These are phyloP conservation scores for Aureobasidium lini DNA, from an alignment of 2,329 filamentous ascomycete species.

Conservation along the genomic window DNA sequence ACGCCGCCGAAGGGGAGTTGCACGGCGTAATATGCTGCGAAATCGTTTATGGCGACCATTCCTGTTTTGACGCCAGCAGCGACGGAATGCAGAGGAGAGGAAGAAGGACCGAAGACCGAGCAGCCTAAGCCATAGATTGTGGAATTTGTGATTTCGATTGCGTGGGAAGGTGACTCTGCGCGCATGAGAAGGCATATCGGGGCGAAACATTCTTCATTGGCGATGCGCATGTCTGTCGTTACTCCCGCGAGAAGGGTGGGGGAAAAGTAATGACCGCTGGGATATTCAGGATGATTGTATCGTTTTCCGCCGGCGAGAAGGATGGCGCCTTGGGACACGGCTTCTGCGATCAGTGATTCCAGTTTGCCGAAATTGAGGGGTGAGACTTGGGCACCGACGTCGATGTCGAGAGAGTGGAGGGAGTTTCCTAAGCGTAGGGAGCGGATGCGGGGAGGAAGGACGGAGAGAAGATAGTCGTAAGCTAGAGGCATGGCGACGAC, in stretches of 20 bases:
- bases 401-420: conserved; percentile 50
- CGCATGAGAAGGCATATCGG: conserved; percentile 83
- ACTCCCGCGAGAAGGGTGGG: conserved; percentile 91
- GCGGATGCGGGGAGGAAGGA: conserved; percentile 66
- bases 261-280: conserved; percentile 80
- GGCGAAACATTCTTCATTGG: conserved; percentile 85
- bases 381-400: conserved; percentile 88
- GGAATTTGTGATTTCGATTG: conserved; percentile 74
- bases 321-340: conserved; percentile 68
- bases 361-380: conserved; percentile 65
- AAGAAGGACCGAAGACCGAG: conserved; percentile 67
- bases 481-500: conserved; percentile 72
- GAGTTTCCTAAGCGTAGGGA: conserved; percentile 68
- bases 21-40: conserved; percentile 86
- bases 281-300: conserved; percentile 62
- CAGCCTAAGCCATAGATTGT: conserved; percentile 81
- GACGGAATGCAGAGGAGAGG: conserved; percentile 53
- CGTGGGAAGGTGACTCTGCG: conserved; percentile 55
- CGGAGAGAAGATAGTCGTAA: conserved; percentile 64
- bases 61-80: conserved; percentile 66
- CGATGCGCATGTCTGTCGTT: conserved; percentile 75
- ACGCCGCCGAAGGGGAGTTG: conserved; percentile 90
- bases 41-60: conserved; percentile 95
- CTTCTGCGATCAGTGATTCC: conserved; percentile 68
- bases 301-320: conserved; percentile 74